Base-by-base conservation (phyloP, 768 basidiomycete species). In the Boletus subparvulus region DNA sequence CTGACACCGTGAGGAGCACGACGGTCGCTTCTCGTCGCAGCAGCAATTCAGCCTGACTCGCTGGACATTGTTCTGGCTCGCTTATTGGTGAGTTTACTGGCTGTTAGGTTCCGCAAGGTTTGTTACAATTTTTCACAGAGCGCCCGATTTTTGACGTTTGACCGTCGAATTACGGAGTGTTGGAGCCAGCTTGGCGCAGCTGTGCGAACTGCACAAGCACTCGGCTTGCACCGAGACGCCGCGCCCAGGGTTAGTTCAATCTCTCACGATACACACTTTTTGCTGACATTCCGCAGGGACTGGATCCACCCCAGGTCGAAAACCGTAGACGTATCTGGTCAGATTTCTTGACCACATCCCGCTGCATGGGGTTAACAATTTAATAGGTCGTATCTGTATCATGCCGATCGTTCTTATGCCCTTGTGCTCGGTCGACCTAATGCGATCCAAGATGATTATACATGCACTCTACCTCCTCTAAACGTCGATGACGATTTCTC, bases 161-260 rank as follows among this genome's bases (percentile, higher is more conserved):
- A 92, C 67, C 84, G 90, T 47, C 84, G 90, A 46, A 89, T 96
- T 56, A 94, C 94, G 9, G 94, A 97, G 74, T 94, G 94, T 65
- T 98, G 94, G 93, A 93, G 91, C 69, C 93, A 96, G 65, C 78
- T 98, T 17, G 94, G 94, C 36, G 94, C 94, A 7, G 92, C 92
- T 47, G 87, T 98, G 14, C 76, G 94, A 56, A 97, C 94, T 33
- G 94, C 94, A 10, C 94, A 96, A 65, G 94, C 94, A 4, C 83
- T 98, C 21, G 95, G 94, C 10, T 74, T 98, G 36, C 94, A 97
- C 73, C 82, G 94, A 49, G 94, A 98, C 72, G 91, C 90, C 11
- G 82, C 86, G 2, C 85, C 84, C 35, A 85, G 92, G 78, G 92
- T 94, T 66, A 67, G 83, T 61, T n/a, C 28, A 43, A 44, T 40